Conservation (phyloP, 352 stramenopile species). For the Pseudoperonospora humuli region DNA sequence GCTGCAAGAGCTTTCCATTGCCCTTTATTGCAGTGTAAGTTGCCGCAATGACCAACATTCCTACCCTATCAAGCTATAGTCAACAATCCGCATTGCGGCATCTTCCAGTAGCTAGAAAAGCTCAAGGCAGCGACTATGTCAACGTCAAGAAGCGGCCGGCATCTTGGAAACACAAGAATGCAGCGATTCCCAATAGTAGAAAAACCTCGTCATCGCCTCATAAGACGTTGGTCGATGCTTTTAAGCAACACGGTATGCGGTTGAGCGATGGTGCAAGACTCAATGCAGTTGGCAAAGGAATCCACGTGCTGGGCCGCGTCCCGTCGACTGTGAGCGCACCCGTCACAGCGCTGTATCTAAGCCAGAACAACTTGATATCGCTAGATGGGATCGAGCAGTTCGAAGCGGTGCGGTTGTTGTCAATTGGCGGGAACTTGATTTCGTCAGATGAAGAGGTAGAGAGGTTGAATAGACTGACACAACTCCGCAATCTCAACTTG, state of each 20-base stretch:
- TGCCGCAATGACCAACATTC: background rate
- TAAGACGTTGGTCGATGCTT: conserved; percentile 53
- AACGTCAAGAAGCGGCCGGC: conserved; percentile 11
- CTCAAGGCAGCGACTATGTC: conserved; percentile 1
- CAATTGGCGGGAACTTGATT: too few species aligned
- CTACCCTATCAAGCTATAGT: conserved; percentile 11
- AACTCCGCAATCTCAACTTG: too few species aligned
- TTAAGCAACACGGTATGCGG: conserved; percentile 62
- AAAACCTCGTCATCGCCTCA: conserved; percentile 3
- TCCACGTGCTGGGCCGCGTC: conserved; percentile 41
- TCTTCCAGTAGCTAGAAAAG: conserved; percentile 3
- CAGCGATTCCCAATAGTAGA: background rate
- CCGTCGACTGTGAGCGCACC: conserved; percentile 34
- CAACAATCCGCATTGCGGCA: conserved; percentile 20
- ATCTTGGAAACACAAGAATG: conserved; percentile 11
- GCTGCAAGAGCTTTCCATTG: background rate
- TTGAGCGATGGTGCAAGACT: conserved; percentile 69
- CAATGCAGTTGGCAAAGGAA: conserved; percentile 55
- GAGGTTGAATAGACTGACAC: too few species aligned
- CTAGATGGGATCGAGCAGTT: conserved; percentile 60
- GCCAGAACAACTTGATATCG: conserved; percentile 57
- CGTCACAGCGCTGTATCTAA: conserved; percentile 66
- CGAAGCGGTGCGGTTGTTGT: too few species aligned
- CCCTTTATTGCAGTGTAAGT: background rate
- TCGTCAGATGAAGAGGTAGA: too few species aligned